Conservation (phyloP, 2,329 filamentous ascomycete genomes). For the Penicillium paneum region DNA sequence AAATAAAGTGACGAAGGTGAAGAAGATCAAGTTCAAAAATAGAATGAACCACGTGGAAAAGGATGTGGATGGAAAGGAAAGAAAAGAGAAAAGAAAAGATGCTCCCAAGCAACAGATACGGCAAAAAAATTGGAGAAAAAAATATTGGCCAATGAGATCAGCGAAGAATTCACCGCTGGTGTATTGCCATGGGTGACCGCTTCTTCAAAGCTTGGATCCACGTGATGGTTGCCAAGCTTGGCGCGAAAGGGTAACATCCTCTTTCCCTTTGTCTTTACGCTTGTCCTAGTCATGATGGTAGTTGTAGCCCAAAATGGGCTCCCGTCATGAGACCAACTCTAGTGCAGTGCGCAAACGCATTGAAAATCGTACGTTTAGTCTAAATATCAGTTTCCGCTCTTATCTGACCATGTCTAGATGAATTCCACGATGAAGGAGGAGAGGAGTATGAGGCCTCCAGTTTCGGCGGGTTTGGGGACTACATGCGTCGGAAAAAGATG, state of each 20-base stretch:
- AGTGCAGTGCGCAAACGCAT: constrained; percentile 61
- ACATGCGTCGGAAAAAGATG: constrained; percentile 92
- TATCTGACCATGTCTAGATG: constrained; percentile 47
- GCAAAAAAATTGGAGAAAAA: constrained; percentile 12
- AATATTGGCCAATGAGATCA: constrained; percentile 17
- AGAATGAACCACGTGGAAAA: constrained; percentile 23
- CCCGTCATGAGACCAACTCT: constrained; percentile 59
- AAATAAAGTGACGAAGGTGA: constrained; percentile 3
- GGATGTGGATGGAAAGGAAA: constrained; percentile 18
- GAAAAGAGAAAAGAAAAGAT: constrained; percentile 22
- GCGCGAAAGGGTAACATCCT: neutral
- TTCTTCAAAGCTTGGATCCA: constrained; percentile 5
- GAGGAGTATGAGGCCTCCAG: constrained; percentile 86
- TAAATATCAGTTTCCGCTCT: constrained; percentile 6
- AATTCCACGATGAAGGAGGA: constrained; percentile 75
- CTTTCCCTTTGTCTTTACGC: neutral
- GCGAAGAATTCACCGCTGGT: constrained; percentile 13
- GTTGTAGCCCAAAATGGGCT: constrained; percentile 53
- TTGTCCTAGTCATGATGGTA: constrained; percentile 19
- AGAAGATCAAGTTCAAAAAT: constrained; percentile 19
- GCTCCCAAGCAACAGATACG: constrained; percentile 17
- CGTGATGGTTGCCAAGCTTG: constrained; percentile 13
- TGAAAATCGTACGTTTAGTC: constrained; percentile 49
- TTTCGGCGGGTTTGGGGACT: constrained; percentile 87
- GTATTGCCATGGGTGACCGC: constrained; percentile 17